Base-by-base conservation (phyloP, 176 grass and related monocot species). In the Puccinellia tenuiflora region DNA sequence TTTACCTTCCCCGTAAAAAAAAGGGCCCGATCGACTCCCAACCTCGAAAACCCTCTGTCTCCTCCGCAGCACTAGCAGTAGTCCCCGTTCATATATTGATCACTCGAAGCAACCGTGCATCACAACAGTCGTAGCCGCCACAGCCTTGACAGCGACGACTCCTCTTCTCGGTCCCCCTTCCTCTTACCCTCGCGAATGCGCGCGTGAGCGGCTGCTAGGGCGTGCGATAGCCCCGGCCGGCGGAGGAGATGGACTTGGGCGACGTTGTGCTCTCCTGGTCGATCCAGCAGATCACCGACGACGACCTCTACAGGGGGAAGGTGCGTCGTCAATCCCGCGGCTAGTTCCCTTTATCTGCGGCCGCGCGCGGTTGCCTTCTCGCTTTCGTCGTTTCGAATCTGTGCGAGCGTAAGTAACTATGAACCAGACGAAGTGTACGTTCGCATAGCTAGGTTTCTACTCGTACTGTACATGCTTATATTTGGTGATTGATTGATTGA, bases 211-310 rank as follows among this genome's bases (percentile, higher is more conserved):
- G n/a, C n/a, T n/a, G n/a, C n/a, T n/a, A n/a, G n/a, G n/a, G n/a
- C n/a, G n/a, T n/a, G 52, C 33, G 73, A 26, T 42, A 76, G 55
- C 45, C 54, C 37, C 18, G 50, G 60, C 77, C 72, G 73, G 73
- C 5, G 45, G 57, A 70, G 57, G 52, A 79, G 86, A 63, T 7
- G 29, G 82, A 86, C 69, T 83, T 94, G 86, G 84, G 13, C 9
- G 84, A 83, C 69, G 52, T 76, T 15, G 76, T 94, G 69, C 86
- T 94, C 55, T 90, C 89, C 76, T 94, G 92, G 89, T 61, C 62
- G 1, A 26, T 94, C 74, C 50, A 45, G 35, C 67, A 92, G 2
- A 70, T 92, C 74, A 46, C 72, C 53, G 47, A 92, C 79, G 62
- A 75, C 45, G 63, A 79, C 31, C 67, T 89, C 72, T 85, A 40